Conservation (phyloP, 805 yeast genomes). For the Ogataea paradorogensis region DNA sequence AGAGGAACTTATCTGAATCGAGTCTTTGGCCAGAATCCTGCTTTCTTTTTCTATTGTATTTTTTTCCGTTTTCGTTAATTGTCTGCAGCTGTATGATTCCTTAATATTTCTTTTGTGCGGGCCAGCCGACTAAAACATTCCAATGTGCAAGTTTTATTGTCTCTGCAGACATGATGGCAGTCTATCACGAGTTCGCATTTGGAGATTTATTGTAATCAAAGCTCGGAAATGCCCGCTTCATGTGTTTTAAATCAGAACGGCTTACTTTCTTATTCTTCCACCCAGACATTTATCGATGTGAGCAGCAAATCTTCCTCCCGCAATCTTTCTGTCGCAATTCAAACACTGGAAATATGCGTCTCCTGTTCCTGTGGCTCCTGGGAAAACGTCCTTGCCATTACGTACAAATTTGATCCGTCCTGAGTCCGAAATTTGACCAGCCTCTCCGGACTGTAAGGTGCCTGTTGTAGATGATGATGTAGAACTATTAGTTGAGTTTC, state of each 20-base stretch:
- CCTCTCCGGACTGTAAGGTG: constrained; percentile 23
- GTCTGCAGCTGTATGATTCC: constrained; percentile 1
- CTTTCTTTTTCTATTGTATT: constrained; percentile 5
- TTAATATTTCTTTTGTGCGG: constrained; percentile 2
- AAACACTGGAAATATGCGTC: constrained; percentile 67
- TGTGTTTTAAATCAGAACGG: no score
- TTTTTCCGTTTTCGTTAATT: background rate
- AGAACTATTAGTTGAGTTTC: constrained; percentile 12
- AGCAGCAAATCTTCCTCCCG: constrained; percentile 89
- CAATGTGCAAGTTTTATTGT: constrained; percentile 2
- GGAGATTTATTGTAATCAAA: no score
- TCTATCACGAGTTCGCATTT: background rate
- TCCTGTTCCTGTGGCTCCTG: constrained; percentile 16
- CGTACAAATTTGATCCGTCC: constrained; percentile 28
- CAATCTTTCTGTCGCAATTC: constrained; percentile 81
- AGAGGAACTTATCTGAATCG: no score
- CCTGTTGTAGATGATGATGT: constrained; percentile 18
- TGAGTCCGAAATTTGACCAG: constrained; percentile 24
- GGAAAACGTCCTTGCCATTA: constrained; percentile 33
- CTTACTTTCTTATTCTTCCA: constrained; percentile 53
- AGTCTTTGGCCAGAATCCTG: background rate
- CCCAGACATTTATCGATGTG: constrained; percentile 89
- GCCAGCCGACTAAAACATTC: constrained; percentile 3
- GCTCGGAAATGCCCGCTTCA: background rate
- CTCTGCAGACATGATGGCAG: background rate